A percentile compares a stretch with the other conserved stretches of the same genome.
These are phyloP conservation scores for Aspergillus awamori DNA, from an alignment of 2,329 filamentous ascomycete species.

Conservation along the genomic window DNA sequence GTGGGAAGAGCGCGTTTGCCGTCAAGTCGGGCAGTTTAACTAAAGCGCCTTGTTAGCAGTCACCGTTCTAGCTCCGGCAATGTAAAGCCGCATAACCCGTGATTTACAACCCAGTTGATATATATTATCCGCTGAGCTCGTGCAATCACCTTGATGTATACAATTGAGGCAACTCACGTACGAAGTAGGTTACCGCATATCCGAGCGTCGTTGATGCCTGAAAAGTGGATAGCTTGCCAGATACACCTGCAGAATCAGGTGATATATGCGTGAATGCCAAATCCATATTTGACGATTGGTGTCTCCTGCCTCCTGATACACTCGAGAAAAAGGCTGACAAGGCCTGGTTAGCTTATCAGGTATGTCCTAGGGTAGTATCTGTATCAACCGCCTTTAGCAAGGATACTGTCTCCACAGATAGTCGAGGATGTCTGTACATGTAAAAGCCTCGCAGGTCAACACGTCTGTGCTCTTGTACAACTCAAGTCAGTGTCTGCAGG, in stretches of 20 bases:
- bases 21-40: not conserved
- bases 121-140: not conserved
- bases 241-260: not conserved
- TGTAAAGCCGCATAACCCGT: not conserved
- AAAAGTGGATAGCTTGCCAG: not conserved
- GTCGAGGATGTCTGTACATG: not conserved
- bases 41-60: not conserved
- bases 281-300: not conserved
- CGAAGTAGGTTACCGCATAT: not conserved
- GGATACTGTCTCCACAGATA: not conserved
- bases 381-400: not conserved
- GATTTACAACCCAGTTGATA: not conserved
- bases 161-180: not conserved
- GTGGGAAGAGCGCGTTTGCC: not conserved
- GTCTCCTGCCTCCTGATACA: not conserved
- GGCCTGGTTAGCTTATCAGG: not conserved
- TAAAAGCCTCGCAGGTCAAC: not conserved
- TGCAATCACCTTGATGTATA: not conserved
- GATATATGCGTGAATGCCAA: not conserved
- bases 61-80: not conserved
- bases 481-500: constrained; percentile 7
- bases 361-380: not conserved
- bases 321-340: not conserved
- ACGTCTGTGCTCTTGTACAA: constrained; percentile 10
- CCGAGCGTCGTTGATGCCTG: not conserved